Percentiles rank a stretch among this genome's conserved stretches.
phyloP scores from a whole-genome alignment of 2,329 filamentous ascomycete genomes.

The Fusarium pseudograminearum region DNA sequence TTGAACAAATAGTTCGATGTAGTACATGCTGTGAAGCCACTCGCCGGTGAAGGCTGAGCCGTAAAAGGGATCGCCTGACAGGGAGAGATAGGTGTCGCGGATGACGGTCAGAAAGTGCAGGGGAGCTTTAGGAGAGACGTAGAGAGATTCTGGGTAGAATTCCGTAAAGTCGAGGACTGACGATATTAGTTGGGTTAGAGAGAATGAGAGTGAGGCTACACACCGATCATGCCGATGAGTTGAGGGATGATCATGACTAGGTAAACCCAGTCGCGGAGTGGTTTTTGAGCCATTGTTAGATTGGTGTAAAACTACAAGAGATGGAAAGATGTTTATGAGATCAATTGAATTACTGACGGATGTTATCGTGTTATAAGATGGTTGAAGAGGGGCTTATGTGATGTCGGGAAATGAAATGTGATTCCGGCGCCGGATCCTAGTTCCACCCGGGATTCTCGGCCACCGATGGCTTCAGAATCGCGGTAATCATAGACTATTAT shows the following conservation, averaged over 20 bases:
- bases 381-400: background rate
- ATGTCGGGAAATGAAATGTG: constrained; percentile 30
- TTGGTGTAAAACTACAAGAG: accelerated
- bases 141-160: constrained; percentile 64
- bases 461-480: background rate
- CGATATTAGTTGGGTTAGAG: constrained; percentile 14
- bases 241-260: constrained; percentile 52
- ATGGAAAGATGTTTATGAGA: too few relatives aligned
- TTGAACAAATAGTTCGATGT: constrained; percentile 63
- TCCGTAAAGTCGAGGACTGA: constrained; percentile 66
- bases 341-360: background rate
- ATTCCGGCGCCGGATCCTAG: constrained; percentile 23
- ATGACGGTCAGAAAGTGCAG: constrained; percentile 62
- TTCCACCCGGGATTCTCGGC: constrained; percentile 9
- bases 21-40: constrained; percentile 66
- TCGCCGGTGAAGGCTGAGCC: constrained; percentile 53
- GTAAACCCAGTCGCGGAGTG: constrained; percentile 53
- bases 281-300: constrained; percentile 44
- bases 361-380: background rate
- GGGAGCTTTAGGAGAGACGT: constrained; percentile 56
- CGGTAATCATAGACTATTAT: background rate
- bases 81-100: constrained; percentile 60
- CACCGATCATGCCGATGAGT: constrained; percentile 55
- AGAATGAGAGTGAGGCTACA: background rate
- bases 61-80: constrained; percentile 67